A percentile compares a stretch with the other conserved stretches of the same genome.
phyloP scores from a whole-genome alignment of 1,139 yeast genomes.

The Saccharomyces hybrid region DNA sequence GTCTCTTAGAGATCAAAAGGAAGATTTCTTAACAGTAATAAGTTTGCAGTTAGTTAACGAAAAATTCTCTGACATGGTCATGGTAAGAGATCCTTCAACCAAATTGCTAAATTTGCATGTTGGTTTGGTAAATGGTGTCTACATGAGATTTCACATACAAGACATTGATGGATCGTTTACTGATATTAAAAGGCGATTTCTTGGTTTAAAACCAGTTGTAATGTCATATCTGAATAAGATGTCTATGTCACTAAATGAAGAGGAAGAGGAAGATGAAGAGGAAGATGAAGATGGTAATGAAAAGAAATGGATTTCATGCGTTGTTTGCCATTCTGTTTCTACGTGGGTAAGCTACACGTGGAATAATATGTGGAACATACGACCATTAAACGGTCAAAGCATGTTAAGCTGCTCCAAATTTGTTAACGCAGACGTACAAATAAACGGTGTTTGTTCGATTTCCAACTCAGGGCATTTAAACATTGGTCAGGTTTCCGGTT shows the following conservation, averaged over 20 bases:
- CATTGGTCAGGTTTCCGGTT: constrained; percentile 24
- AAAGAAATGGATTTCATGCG: constrained; percentile 10
- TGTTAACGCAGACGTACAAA: constrained; percentile 16
- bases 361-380: constrained; percentile 13
- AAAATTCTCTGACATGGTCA: not conserved
- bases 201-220: constrained; percentile 59
- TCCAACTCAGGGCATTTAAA: constrained; percentile 22
- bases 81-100: not conserved
- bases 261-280: constrained; percentile 10
- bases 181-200: constrained; percentile 60
- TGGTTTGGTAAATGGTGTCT: constrained; percentile 79
- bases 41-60: not conserved
- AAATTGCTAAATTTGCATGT: constrained; percentile 48
- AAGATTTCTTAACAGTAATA: constrained; percentile 29
- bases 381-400: constrained; percentile 15
- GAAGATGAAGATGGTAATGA: constrained; percentile 7
- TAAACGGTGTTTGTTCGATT: constrained; percentile 27
- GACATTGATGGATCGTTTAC: constrained; percentile 55
- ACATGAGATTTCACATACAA: constrained; percentile 57
- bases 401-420: constrained; percentile 16
- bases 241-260: constrained; percentile 14
- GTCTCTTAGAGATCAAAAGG: constrained; percentile 42
- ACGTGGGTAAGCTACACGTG: constrained; percentile 27
- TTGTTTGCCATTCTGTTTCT: constrained; percentile 19
- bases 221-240: constrained; percentile 35